Base-by-base conservation (phyloP, 2,329 filamentous ascomycete species). In the Trichophyton verrucosum region DNA sequence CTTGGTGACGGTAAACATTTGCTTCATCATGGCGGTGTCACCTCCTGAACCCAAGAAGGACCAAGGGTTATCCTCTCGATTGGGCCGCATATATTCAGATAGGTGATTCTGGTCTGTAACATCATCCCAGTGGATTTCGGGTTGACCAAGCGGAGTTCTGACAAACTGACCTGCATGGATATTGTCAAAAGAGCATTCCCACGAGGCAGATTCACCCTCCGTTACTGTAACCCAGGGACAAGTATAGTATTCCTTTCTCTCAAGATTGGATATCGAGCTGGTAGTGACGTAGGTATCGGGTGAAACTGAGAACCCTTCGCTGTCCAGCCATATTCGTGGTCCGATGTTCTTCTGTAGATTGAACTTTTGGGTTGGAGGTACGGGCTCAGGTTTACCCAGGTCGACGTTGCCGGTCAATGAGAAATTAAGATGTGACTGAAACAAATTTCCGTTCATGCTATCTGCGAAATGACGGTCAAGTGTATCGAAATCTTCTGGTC, bases 51-150 rank as follows among this genome's bases (percentile, higher is more conserved):
- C 62, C 20, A 63, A 27, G 3, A 53, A 44, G 33, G 49, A 51
- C 62, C 62, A 63, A 13, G 60, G 62, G 44, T 63, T 63, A 44
- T 63, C 62, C 22, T 61, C 53, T 3, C 62, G 42, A 22, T 63
- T 57, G 8, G 62, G 56, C 3, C 42, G 49, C 7, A 61, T 46
- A 44, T 63, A 63, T 51, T 58, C 49, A 3, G 62, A 63, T 11
- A 60, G 57, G 6, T 40, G 60, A 17, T 15, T 36, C 24, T 42
- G 15, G 24, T 61, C 60, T 15, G 62, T 44, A 2, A 20, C 36
- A 58, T 63, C 62, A 38, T 63, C 62, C 62, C 62, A 63, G 38
- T 63, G 62, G 13, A 63, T 60, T 58, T 63, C 62, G 20, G 59
- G 62, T 47, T 30, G 13, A 3, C 62, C 62, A 24, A 63, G 46